These are phyloP conservation scores for Aspergillus sp. DNA, from an alignment of 2,329 filamentous ascomycete genomes.

Conservation along the genomic window DNA sequence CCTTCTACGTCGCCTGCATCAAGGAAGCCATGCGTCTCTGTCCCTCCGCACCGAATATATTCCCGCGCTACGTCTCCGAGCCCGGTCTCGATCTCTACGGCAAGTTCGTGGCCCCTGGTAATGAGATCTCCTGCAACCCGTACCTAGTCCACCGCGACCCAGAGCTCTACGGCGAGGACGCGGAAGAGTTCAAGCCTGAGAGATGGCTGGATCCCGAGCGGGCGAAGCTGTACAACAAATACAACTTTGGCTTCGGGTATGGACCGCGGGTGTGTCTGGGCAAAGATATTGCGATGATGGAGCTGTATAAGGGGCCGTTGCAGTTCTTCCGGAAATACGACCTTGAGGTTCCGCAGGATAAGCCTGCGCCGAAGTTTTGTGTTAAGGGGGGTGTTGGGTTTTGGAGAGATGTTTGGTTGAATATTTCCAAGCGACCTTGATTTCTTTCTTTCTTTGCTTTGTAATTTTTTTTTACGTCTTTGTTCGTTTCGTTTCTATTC, in stretches of 20 bases:
- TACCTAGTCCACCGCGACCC: slow-evolving; percentile 43
- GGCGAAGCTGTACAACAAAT: slow-evolving; percentile 40
- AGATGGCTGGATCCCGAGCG: slow-evolving; percentile 35
- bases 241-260: slow-evolving; percentile 47
- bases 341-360: slow-evolving; percentile 14
- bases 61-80: slow-evolving; percentile 40
- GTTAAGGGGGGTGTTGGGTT: slow-evolving; percentile 29
- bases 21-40: slow-evolving; percentile 46
- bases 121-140: slow-evolving; percentile 43
- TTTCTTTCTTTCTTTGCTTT: background rate
- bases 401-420: slow-evolving; percentile 28
- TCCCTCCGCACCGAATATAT: slow-evolving; percentile 47
- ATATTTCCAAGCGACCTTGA: slow-evolving; percentile 18
- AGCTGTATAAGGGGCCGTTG: slow-evolving; percentile 42
- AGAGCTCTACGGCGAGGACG: slow-evolving; percentile 36
- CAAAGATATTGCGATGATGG: slow-evolving; percentile 47
- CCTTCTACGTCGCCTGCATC: slow-evolving; percentile 47
- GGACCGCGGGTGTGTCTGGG: slow-evolving; percentile 45
- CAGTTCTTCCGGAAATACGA: slow-evolving; percentile 29
- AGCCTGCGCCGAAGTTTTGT: slow-evolving; percentile 22
- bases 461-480: background rate
- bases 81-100: slow-evolving; percentile 35
- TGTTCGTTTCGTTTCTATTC: background rate
- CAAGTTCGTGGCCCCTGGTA: slow-evolving; percentile 34
- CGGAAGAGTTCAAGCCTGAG: slow-evolving; percentile 36